phyloP scores from a whole-genome alignment of 2,329 filamentous ascomycete genomes.

The Fusarium nanum region DNA sequence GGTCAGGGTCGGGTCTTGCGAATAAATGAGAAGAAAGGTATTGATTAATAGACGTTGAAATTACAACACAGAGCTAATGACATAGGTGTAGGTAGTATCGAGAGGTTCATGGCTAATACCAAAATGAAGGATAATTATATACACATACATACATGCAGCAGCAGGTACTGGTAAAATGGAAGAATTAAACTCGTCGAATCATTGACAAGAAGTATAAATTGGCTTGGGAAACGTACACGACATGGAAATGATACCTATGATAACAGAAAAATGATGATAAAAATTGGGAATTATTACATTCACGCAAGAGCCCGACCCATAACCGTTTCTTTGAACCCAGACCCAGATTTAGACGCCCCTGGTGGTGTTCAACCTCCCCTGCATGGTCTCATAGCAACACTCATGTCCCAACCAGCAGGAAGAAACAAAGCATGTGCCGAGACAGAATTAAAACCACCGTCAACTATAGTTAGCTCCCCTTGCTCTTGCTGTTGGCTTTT shows the following conservation, averaged over 20 bases:
- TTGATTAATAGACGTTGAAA: background rate
- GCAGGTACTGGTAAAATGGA: background rate
- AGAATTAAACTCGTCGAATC: conserved; percentile 14
- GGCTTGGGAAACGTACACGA: conserved; percentile 43
- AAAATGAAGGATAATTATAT: background rate
- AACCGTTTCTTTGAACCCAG: conserved; percentile 40
- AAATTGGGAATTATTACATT: conserved; percentile 62
- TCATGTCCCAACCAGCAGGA: conserved; percentile 18
- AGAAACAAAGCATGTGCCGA: conserved; percentile 36
- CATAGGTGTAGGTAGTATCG: background rate
- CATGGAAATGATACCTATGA: conserved; percentile 40
- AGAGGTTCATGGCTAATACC: background rate
- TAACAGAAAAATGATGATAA: conserved; percentile 50
- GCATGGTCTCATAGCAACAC: conserved; percentile 31
- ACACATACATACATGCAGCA: background rate
- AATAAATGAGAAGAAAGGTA: background rate
- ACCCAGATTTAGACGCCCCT: conserved; percentile 42
- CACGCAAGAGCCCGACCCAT: conserved; percentile 54
- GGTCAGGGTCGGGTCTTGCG: conserved; percentile 3
- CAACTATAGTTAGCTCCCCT: conserved; percentile 32
- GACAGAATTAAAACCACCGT: conserved; percentile 43
- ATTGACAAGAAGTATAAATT: conserved; percentile 41
- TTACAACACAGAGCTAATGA: background rate
- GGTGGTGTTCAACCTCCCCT: conserved; percentile 45
- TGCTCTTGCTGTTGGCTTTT: conserved; percentile 39